A percentile compares a stretch with the other conserved stretches of the same genome.
Conservation (phyloP, 306 rosid species). For the cucumber (Cucumis sativus) region DNA sequence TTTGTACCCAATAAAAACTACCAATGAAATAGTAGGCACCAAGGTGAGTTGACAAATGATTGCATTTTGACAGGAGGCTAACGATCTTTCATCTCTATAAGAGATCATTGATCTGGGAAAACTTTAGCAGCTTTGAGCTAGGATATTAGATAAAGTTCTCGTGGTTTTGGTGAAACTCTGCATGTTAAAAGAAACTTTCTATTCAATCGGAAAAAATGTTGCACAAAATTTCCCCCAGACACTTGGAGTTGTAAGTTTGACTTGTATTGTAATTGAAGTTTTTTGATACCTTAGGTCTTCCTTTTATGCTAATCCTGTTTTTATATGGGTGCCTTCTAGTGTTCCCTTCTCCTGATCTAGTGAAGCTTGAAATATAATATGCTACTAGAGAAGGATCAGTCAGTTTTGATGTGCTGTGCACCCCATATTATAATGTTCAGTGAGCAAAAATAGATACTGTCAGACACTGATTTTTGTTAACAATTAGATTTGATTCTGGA, state of each 20-base stretch:
- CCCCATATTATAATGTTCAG: background rate
- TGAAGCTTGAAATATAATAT: background rate
- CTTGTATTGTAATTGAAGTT: background rate
- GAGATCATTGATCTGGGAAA: background rate
- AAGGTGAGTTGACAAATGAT: background rate
- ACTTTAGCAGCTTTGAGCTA: background rate
- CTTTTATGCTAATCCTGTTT: background rate
- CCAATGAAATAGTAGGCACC: background rate
- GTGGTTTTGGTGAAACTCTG: background rate
- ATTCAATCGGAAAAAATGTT: background rate
- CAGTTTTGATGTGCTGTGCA: background rate
- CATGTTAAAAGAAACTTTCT: background rate
- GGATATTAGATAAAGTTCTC: background rate
- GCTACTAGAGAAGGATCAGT: background rate
- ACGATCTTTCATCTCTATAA: background rate
- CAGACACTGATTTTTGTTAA: background rate
- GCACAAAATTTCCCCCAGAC: background rate
- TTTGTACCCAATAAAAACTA: background rate
- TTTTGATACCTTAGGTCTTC: background rate
- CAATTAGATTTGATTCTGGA: background rate
- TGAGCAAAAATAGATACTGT: background rate
- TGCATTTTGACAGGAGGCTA: background rate
- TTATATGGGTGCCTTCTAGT: background rate
- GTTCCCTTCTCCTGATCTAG: background rate
- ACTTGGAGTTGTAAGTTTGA: background rate